These are phyloP conservation scores for Pholiota microspora DNA, from an alignment of 768 basidiomycete genomes.

Conservation along the genomic window DNA sequence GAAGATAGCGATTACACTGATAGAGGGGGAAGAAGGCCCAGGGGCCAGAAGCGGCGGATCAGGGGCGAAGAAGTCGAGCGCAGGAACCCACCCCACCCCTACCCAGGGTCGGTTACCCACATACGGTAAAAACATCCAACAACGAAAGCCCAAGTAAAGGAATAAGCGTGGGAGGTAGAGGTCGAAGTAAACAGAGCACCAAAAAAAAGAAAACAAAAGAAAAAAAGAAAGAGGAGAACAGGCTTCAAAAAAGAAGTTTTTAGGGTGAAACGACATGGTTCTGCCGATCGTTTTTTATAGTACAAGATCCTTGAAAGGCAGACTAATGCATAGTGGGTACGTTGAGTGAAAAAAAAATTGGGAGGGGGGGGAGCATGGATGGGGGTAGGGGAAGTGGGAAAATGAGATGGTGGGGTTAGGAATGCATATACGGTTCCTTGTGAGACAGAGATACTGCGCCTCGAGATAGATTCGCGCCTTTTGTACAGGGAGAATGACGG, in stretches of 20 bases:
- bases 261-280: background rate
- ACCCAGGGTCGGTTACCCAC: too few relatives aligned
- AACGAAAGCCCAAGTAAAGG: too few relatives aligned
- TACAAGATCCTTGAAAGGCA: conserved; percentile 7
- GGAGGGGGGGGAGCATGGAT: too few relatives aligned
- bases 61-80: background rate
- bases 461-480: conserved; percentile 1
- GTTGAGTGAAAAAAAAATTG: too few relatives aligned
- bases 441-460: background rate
- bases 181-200: too few relatives aligned
- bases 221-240: background rate
- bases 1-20: too few relatives aligned
- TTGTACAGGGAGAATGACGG: conserved; percentile 1
- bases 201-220: background rate
- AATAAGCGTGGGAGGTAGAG: too few relatives aligned
- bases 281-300: conserved; percentile 1
- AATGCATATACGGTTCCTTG: background rate
- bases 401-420: background rate
- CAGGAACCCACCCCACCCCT: too few relatives aligned
- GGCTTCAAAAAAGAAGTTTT: too few relatives aligned
- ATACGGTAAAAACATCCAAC: too few relatives aligned
- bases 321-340: background rate
- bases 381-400: too few relatives aligned
- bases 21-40: background rate
- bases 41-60: conserved; percentile 4